Conservation (phyloP, 1,139 yeast species). For the Barnettozyma hawaiiensis region DNA sequence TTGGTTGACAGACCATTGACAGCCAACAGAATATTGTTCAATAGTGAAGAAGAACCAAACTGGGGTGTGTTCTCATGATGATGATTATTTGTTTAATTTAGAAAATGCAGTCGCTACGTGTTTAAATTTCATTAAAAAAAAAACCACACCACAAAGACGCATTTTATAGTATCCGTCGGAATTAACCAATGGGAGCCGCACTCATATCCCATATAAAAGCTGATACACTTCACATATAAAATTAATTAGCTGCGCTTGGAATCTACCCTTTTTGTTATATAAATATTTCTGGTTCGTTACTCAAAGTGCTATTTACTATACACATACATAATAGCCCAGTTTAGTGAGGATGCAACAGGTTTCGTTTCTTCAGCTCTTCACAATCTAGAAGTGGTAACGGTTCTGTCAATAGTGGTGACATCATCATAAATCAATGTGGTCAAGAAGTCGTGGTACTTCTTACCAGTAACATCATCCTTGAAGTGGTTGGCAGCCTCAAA, state of each 20-base stretch:
- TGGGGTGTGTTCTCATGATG: constrained; percentile 25
- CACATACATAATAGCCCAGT: background rate
- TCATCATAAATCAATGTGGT: constrained; percentile 56
- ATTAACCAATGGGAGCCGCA: too few relatives aligned
- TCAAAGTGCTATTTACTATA: background rate
- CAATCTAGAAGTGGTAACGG: constrained; percentile 20
- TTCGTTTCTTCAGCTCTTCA: constrained; percentile 7
- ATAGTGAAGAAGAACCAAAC: constrained; percentile 34
- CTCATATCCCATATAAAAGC: too few relatives aligned
- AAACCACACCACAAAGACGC: too few relatives aligned
- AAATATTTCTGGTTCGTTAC: background rate
- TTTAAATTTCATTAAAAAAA: background rate
- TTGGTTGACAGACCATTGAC: constrained; percentile 31
- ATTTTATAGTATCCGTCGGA: too few relatives aligned
- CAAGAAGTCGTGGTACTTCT: constrained; percentile 60
- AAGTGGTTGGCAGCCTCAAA: constrained; percentile 53
- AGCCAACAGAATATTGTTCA: constrained; percentile 36
- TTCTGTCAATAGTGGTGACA: constrained; percentile 35
- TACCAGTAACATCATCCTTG: constrained; percentile 62
- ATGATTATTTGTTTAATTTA: too few relatives aligned
- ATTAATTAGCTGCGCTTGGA: too few relatives aligned
- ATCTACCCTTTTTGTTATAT: too few relatives aligned
- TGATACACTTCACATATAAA: too few relatives aligned
- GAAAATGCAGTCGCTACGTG: background rate
- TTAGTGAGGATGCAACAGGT: background rate